Evolutionary conservation across 2,329 filamentous ascomycete genomes (phyloP).

Genomic region (Cryoendolithus antarcticus): DNA sequence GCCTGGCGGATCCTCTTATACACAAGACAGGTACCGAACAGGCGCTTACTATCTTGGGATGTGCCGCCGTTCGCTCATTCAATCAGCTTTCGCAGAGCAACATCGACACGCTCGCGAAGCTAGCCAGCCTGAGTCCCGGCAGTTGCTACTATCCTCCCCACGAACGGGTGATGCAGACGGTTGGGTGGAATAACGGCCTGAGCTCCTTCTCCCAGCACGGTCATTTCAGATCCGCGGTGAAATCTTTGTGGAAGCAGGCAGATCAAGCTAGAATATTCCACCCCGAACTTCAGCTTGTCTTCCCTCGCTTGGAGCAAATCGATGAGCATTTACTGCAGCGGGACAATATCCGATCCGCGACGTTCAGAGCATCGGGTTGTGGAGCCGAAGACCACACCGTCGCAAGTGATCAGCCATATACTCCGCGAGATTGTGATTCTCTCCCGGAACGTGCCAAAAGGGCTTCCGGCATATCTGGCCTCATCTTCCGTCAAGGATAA

Average conservation of each 20-base stretch:
- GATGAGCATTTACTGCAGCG: slow-evolving; percentile 15
- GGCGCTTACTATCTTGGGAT: slow-evolving; percentile 15
- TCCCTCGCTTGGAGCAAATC: slow-evolving; percentile 3
- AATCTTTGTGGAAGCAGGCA: slow-evolving; percentile 17
- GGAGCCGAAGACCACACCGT: slow-evolving; percentile 21
- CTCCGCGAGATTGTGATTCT: slow-evolving; percentile 5
- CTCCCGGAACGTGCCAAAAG: slow-evolving; percentile 1
- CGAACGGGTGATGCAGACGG: slow-evolving; percentile 30
- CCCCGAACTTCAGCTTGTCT: slow-evolving; percentile 1
- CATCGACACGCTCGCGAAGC: slow-evolving; percentile 12
- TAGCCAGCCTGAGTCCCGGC: slow-evolving; percentile 24
- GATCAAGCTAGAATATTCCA: slow-evolving; percentile 6
- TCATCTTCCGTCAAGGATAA: slow-evolving; percentile 3
- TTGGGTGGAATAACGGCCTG: slow-evolving; percentile 31
- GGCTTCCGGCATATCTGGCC: slow-evolving; percentile 4
- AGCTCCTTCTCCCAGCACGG: slow-evolving; percentile 31
- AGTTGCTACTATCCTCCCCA: slow-evolving; percentile 34
- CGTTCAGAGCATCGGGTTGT: slow-evolving; percentile 19
- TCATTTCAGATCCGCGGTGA: slow-evolving; percentile 13
- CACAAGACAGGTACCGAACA: slow-evolving; percentile 50
- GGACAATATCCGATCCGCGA: slow-evolving; percentile 19
- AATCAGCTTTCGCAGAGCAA: slow-evolving; percentile 9
- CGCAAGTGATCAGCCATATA: slow-evolving; percentile 15
- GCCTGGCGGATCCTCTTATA: slow-evolving; percentile 46
- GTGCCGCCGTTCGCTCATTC: slow-evolving; percentile 13